Evolutionary conservation across 2,329 filamentous ascomycete genomes (phyloP).

Genomic region (Hypoxylon sp.): DNA sequence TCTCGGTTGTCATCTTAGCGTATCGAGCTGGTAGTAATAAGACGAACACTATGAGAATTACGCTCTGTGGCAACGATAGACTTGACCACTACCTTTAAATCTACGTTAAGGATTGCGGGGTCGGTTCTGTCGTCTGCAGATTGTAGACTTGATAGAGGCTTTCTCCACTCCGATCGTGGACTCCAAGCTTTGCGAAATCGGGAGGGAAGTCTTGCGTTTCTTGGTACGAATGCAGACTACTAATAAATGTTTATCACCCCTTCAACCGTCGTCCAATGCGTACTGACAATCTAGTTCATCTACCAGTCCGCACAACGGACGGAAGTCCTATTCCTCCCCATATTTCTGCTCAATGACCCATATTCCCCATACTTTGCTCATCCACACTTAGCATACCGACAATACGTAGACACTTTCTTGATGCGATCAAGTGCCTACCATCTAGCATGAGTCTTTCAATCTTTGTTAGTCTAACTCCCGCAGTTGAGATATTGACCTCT

Average conservation of each 20-base stretch:
- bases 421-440: too few relatives aligned
- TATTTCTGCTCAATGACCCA: neutral
- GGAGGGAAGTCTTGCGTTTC: neutral
- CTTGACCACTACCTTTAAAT: conserved; percentile 12
- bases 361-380: neutral
- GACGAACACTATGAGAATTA: conserved; percentile 8
- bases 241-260: conserved; percentile 3
- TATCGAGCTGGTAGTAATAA: conserved; percentile 5
- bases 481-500: too few relatives aligned
- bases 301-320: neutral
- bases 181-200: conserved; percentile 28
- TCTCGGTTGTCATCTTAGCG: conserved; percentile 46
- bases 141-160: conserved; percentile 9
- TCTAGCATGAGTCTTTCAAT: too few relatives aligned
- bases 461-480: too few relatives aligned
- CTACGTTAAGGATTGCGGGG: conserved; percentile 37
- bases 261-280: conserved; percentile 8
- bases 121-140: conserved; percentile 26
- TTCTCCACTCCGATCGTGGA: conserved; percentile 33
- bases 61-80: neutral
- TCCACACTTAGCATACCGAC: neutral
- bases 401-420: neutral
- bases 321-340: neutral
- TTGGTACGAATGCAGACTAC: neutral
- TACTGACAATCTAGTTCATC: neutral